Evolutionary conservation across 208 protist species (phyloP).

Genomic region (Trypanosoma theileri): DNA sequence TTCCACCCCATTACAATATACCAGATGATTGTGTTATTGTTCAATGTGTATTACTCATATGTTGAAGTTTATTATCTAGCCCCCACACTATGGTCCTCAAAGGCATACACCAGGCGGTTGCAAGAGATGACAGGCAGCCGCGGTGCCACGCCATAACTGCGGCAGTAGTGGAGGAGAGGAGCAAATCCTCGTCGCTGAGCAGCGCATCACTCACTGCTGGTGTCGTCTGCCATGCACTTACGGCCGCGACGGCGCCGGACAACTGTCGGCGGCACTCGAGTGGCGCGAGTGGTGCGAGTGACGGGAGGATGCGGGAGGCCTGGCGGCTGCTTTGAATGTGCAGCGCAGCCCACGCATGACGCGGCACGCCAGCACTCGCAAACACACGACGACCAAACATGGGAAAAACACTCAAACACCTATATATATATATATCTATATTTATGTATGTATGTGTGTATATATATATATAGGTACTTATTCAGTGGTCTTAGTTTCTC

Average conservation of each 20-base stretch:
- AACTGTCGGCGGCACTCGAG: slow-evolving; percentile 16
- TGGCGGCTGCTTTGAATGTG: slow-evolving; percentile 68
- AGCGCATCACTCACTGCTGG: slow-evolving; percentile 1
- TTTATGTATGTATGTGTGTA: slow-evolving; percentile 4
- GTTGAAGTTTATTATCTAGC: slow-evolving; percentile 26
- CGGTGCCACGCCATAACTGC: background rate
- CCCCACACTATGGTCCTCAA: slow-evolving; percentile 36
- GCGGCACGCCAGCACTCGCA: slow-evolving; percentile 69
- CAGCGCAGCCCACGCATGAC: slow-evolving; percentile 61
- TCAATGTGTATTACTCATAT: background rate
- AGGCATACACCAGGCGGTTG: slow-evolving; percentile 5
- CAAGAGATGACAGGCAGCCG: background rate
- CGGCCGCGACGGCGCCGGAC: slow-evolving; percentile 2
- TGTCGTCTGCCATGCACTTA: slow-evolving; percentile 5
- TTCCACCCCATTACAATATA: background rate
- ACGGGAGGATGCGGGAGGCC: slow-evolving; percentile 59
- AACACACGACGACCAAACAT: slow-evolving; percentile 88
- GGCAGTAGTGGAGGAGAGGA: background rate
- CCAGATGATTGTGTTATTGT: no score
- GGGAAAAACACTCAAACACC: background rate
- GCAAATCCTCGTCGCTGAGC: background rate
- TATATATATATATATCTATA: background rate
- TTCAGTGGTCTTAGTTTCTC: no score
- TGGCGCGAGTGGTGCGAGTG: slow-evolving; percentile 54
- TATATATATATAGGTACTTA: no score